Evolutionary conservation across 345 rosid species (phyloP).

Genomic region (Rhodamnia rubescens): DNA sequence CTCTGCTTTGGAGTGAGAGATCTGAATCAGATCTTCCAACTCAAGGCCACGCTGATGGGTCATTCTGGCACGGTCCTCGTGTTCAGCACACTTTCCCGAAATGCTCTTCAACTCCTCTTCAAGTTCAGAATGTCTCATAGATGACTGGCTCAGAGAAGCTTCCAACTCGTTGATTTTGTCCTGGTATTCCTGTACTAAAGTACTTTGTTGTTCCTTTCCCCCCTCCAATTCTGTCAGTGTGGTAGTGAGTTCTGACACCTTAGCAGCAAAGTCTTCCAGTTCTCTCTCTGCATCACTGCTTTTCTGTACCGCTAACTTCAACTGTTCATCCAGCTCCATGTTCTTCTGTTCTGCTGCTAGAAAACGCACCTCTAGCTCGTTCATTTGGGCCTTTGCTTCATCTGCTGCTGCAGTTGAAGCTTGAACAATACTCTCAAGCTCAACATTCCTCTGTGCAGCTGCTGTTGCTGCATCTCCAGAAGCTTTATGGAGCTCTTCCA

Average conservation of each 20-base stretch:
- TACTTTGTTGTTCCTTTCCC: conserved; percentile 38
- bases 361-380: conserved; percentile 55
- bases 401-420: conserved; percentile 57
- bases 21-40: conserved; percentile 53
- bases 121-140: conserved; percentile 36
- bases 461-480: conserved; percentile 52
- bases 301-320: conserved; percentile 40
- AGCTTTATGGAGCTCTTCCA: conserved; percentile 53
- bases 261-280: conserved; percentile 36
- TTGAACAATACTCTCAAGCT: conserved; percentile 50
- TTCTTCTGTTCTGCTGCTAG: conserved; percentile 62
- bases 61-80: conserved; percentile 52
- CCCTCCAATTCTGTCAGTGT: conserved; percentile 43
- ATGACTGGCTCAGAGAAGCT: conserved; percentile 38
- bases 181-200: conserved; percentile 37
- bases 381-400: conserved; percentile 45
- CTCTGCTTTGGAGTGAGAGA: conserved; percentile 58
- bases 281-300: conserved; percentile 49
- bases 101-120: conserved; percentile 47
- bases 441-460: conserved; percentile 61
- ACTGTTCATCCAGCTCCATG: conserved; percentile 65
- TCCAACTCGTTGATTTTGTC: conserved; percentile 44
- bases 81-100: conserved; percentile 45
- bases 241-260: conserved; percentile 38
- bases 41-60: conserved; percentile 59